These are phyloP conservation scores for Yamadazyma kitorensis DNA, from an alignment of 805 yeast genomes.

Conservation along the genomic window DNA sequence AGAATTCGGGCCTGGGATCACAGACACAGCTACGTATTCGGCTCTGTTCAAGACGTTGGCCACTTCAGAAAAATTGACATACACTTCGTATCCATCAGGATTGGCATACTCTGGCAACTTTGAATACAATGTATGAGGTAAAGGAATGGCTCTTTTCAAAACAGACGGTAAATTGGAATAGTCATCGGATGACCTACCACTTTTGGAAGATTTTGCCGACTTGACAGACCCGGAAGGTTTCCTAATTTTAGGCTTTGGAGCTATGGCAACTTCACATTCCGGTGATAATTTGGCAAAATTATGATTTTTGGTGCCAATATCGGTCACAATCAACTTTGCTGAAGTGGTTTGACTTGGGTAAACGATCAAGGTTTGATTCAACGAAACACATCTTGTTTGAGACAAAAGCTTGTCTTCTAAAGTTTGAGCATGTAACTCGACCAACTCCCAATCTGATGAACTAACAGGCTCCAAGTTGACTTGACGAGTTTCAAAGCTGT, in stretches of 20 bases:
- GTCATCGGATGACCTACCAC: constrained; percentile 21
- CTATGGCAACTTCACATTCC: constrained; percentile 68
- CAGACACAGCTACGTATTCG: constrained; percentile 49
- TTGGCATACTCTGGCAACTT: constrained; percentile 16
- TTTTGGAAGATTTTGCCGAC: constrained; percentile 18
- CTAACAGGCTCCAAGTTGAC: constrained; percentile 78
- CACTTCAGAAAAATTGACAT: constrained; percentile 41
- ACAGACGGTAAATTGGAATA: constrained; percentile 30
- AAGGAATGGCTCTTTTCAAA: constrained; percentile 51
- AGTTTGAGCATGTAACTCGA: constrained; percentile 74
- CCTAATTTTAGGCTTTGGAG: constrained; percentile 51
- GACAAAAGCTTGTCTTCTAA: constrained; percentile 72
- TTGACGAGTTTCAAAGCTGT: constrained; percentile 51
- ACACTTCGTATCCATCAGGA: constrained; percentile 40
- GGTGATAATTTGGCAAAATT: constrained; percentile 54
- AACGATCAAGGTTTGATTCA: constrained; percentile 59
- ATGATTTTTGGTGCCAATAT: constrained; percentile 42
- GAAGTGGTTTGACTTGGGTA: constrained; percentile 61
- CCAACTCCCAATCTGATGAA: constrained; percentile 84
- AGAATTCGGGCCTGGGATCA: constrained; percentile 50
- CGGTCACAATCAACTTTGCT: constrained; percentile 54
- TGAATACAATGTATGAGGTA: constrained; percentile 47
- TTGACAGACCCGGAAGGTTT: constrained; percentile 27
- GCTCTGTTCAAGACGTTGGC: constrained; percentile 30
- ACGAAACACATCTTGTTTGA: constrained; percentile 74